Evolutionary conservation across 768 basidiomycete species (phyloP).

Genomic region (Lactarius vividus): DNA sequence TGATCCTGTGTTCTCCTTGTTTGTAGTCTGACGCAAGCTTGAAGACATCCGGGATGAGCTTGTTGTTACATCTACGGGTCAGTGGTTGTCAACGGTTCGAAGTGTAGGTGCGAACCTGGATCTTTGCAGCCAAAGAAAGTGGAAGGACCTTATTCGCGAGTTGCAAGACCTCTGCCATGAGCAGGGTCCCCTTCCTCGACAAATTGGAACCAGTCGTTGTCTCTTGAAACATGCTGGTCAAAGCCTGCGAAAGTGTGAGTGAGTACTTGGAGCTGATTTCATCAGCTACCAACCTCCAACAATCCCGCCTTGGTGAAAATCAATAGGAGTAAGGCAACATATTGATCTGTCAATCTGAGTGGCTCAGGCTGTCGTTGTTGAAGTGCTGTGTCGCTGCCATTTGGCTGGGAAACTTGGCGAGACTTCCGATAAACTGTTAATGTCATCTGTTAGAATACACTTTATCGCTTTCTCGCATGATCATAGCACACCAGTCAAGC

Average conservation of each 20-base stretch:
- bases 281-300: constrained; percentile 61
- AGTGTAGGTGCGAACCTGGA: constrained; percentile 56
- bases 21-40: constrained; percentile 77
- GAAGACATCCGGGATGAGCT: constrained; percentile 87
- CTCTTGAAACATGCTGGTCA: constrained; percentile 84
- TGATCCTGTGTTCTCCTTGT: constrained; percentile 72
- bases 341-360: constrained; percentile 89
- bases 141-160: constrained; percentile 88
- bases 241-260: constrained; percentile 51
- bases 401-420: constrained; percentile 23
- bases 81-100: neutral
- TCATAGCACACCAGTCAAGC: constrained; percentile 69
- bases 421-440: constrained; percentile 55
- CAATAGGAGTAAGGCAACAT: constrained; percentile 78
- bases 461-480: neutral
- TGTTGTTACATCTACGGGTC: constrained; percentile 12
- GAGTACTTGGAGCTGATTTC: neutral
- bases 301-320: constrained; percentile 87
- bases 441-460: neutral
- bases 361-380: constrained; percentile 48
- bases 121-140: constrained; percentile 70
- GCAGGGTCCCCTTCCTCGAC: constrained; percentile 85
- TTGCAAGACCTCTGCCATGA: constrained; percentile 89
- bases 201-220: constrained; percentile 64
- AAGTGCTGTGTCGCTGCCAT: constrained; percentile 30